Percentiles rank a stretch among this genome's conserved stretches.
phyloP scores from a whole-genome alignment of 176 grass and related monocot species.

The Hyparrhenia diplandra region DNA sequence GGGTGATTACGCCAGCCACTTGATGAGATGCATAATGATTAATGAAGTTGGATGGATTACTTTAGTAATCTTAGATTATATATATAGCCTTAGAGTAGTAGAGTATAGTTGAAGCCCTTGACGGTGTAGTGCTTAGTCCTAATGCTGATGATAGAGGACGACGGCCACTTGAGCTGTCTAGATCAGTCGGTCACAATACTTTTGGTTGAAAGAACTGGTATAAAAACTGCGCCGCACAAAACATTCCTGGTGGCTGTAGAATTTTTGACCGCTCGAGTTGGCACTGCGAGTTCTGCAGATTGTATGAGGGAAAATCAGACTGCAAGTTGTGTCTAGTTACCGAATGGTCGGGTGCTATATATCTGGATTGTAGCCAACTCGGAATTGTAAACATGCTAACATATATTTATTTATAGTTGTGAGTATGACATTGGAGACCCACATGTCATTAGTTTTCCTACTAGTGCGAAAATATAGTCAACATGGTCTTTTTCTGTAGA shows the following conservation, averaged over 20 bases:
- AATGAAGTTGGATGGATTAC: neutral
- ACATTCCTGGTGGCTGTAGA: neutral
- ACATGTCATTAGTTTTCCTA: too few relatives aligned
- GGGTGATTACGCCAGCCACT: neutral
- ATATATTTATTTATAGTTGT: too few relatives aligned
- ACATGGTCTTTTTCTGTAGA: too few relatives aligned
- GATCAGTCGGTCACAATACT: neutral
- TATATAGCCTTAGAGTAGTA: constrained; percentile 17
- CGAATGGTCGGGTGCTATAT: too few relatives aligned
- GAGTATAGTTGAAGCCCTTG: neutral
- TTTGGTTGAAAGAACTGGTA: neutral
- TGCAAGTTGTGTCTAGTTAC: too few relatives aligned
- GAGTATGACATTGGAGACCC: too few relatives aligned
- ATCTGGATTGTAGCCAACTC: too few relatives aligned
- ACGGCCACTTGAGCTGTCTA: neutral
- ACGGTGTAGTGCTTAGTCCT: constrained; percentile 8
- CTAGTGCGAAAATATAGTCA: too few relatives aligned
- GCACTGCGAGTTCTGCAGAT: neutral
- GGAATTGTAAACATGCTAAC: too few relatives aligned
- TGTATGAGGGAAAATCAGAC: neutral
- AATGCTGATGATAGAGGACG: neutral
- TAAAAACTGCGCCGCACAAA: neutral
- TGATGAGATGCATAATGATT: neutral
- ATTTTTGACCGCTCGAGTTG: neutral
- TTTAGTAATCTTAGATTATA: constrained; percentile 9